Percentiles rank a stretch among this genome's conserved stretches.
These are phyloP conservation scores for Dipteronia dyeriana DNA, from an alignment of 345 rosid genomes.

Conservation along the genomic window DNA sequence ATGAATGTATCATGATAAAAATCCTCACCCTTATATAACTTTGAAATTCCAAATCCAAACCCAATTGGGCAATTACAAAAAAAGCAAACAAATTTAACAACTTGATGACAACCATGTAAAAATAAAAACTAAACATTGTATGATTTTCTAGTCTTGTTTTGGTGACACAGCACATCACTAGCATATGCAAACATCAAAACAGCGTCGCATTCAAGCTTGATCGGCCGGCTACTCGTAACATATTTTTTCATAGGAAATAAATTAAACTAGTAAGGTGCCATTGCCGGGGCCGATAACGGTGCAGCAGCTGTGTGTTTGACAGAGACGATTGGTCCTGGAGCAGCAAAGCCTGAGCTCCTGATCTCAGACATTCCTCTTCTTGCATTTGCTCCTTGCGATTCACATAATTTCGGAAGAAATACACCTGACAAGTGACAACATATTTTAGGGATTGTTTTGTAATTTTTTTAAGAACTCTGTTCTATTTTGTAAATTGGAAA, in stretches of 20 bases:
- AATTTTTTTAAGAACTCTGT: no score
- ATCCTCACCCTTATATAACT: neutral
- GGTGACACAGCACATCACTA: neutral
- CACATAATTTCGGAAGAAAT: slow-evolving; percentile 75
- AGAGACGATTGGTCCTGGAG: slow-evolving; percentile 44
- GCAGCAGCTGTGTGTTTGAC: slow-evolving; percentile 22
- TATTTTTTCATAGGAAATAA: neutral
- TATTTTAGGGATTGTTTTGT: neutral
- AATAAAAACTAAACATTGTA: no score
- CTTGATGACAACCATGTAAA: neutral
- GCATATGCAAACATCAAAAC: neutral
- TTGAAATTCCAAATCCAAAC: neutral
- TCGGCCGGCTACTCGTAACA: neutral
- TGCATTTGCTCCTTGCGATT: slow-evolving; percentile 42
- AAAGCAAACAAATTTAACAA: neutral
- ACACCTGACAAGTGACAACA: slow-evolving; percentile 46
- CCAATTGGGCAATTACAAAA: neutral
- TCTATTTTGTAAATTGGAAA: neutral
- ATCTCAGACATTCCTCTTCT: slow-evolving; percentile 67
- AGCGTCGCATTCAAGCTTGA: neutral
- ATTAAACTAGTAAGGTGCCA: slow-evolving; percentile 24
- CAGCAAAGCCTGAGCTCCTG: slow-evolving; percentile 58
- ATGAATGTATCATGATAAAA: no score
- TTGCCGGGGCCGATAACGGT: slow-evolving; percentile 19
- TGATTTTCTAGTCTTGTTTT: neutral